Evolutionary conservation across 2,329 filamentous ascomycete species (phyloP).

Genomic region (Pyricularia grisea): DNA sequence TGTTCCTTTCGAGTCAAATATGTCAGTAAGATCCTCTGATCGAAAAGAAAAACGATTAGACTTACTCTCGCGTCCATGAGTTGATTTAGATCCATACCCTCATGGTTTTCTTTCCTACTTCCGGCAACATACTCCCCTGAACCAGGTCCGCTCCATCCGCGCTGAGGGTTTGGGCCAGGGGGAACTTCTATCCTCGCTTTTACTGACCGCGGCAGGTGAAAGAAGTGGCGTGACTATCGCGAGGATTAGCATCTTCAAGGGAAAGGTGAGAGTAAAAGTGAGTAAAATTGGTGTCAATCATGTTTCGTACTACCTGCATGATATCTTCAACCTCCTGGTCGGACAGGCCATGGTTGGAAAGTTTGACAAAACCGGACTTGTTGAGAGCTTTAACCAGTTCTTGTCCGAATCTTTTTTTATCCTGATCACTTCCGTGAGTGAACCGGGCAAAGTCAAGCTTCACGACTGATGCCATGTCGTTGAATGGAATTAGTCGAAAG

Average conservation of each 20-base stretch:
- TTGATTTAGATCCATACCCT: not conserved
- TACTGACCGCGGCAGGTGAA: not conserved
- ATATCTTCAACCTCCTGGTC: not conserved
- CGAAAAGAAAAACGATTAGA: no score
- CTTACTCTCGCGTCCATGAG: not conserved
- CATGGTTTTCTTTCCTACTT: not conserved
- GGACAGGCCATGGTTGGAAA: not conserved
- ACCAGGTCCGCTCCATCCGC: not conserved
- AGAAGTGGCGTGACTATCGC: not conserved
- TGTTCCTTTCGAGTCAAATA: not conserved
- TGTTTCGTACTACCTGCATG: not conserved
- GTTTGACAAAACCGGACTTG: not conserved
- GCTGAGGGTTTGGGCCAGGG: not conserved
- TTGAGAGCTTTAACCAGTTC: not conserved
- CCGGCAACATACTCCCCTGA: not conserved
- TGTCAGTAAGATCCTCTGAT: not conserved
- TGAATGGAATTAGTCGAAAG: no score
- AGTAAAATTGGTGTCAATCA: not conserved
- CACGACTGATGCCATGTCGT: not conserved
- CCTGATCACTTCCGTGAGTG: not conserved
- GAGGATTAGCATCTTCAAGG: not conserved
- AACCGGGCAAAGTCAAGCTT: not conserved
- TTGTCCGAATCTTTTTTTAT: not conserved
- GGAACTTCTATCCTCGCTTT: not conserved
- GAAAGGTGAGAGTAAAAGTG: not conserved